Conservation (phyloP, 768 basidiomycete genomes). For the Xerocomellus amylosporus region DNA sequence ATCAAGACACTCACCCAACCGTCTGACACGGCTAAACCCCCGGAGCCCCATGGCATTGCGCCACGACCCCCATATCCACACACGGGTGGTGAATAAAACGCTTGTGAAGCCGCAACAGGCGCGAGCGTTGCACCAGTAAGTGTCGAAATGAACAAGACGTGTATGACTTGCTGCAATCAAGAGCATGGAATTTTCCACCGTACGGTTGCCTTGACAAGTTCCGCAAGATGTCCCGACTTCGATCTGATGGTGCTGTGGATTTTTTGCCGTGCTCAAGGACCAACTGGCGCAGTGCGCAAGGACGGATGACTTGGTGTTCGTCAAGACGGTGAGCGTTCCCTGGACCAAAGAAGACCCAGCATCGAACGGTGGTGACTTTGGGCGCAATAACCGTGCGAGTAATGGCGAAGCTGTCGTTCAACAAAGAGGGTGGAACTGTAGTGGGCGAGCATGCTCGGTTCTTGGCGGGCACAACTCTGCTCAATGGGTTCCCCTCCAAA, state of each 20-base stretch:
- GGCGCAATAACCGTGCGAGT: constrained; percentile 12
- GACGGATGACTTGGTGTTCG: neutral
- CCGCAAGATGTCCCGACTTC: constrained; percentile 2
- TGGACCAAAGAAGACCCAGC: neutral
- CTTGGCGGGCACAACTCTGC: constrained; percentile 19
- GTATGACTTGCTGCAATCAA: constrained; percentile 23
- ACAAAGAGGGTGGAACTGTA: neutral
- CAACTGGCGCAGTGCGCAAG: neutral
- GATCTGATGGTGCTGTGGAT: constrained; percentile 2
- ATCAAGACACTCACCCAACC: constrained; percentile 31
- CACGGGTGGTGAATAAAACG: constrained; percentile 11
- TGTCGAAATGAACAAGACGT: constrained; percentile 19
- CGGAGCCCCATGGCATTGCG: neutral
- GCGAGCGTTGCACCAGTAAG: constrained; percentile 21
- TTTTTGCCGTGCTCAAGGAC: constrained; percentile 1
- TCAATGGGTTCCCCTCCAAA: constrained; percentile 6
- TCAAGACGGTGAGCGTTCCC: constrained; percentile 12
- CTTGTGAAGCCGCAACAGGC: constrained; percentile 15
- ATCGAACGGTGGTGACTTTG: neutral
- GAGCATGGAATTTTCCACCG: constrained; percentile 29
- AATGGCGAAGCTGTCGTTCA: neutral
- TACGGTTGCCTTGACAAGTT: constrained; percentile 11
- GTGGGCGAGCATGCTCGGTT: neutral
- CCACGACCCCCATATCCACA: constrained; percentile 1
- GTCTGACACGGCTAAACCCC: constrained; percentile 15